These are phyloP conservation scores for Pyricularia sp. DNA, from an alignment of 2,329 filamentous ascomycete genomes.

Conservation along the genomic window DNA sequence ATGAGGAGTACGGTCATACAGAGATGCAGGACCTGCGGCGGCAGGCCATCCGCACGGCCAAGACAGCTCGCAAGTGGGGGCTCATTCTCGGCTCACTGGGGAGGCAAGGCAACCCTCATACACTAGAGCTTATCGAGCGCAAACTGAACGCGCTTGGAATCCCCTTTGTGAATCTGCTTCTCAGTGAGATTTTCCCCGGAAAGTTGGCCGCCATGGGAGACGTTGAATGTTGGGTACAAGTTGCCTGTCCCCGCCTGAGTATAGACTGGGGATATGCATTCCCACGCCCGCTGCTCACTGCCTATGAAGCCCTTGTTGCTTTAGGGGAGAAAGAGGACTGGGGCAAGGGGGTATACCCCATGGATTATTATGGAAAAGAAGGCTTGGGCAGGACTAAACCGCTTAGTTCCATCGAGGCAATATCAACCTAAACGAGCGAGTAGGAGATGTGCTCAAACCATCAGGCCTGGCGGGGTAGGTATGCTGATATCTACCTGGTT, in stretches of 20 bases:
- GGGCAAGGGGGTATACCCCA: constrained; percentile 75
- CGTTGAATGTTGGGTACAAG: constrained; percentile 96
- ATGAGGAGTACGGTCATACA: constrained; percentile 84
- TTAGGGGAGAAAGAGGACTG: constrained; percentile 70
- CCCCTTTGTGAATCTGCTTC: constrained; percentile 65
- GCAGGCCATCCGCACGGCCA: constrained; percentile 67
- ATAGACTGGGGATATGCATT: constrained; percentile 99
- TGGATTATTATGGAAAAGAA: constrained; percentile 96
- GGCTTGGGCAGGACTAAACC: constrained; percentile 73
- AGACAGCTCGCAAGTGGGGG: constrained; percentile 75
- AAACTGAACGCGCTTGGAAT: constrained; percentile 63
- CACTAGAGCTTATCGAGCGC: constrained; percentile 76
- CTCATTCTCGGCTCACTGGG: constrained; percentile 89
- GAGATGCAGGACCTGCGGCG: constrained; percentile 79
- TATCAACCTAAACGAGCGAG: neutral
- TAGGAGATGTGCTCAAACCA: neutral
- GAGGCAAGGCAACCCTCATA: constrained; percentile 91
- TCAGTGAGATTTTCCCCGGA: constrained; percentile 93
- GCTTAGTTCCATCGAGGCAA: constrained; percentile 10
- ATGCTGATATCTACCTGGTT: no score
- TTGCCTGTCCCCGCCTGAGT: constrained; percentile 90
- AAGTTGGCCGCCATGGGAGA: constrained; percentile 91
- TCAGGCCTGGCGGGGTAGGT: no score
- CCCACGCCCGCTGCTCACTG: constrained; percentile 75
- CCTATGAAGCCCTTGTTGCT: constrained; percentile 91